Evolutionary conservation across 306 rosid genomes (phyloP).

Genomic region (Sphenostylis stenocarpa): DNA sequence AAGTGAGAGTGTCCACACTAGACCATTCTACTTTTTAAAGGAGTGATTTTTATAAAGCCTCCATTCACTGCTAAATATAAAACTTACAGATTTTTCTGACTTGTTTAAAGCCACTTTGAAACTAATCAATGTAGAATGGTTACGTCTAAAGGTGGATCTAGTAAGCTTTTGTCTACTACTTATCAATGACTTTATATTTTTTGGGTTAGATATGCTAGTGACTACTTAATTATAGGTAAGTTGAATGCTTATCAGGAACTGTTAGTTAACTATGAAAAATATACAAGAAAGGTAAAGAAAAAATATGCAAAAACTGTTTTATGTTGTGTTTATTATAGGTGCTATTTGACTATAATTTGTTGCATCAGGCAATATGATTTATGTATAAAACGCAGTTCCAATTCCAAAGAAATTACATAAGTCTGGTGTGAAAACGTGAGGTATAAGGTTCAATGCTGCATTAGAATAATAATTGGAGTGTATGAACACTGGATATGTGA

Average conservation of each 20-base stretch:
- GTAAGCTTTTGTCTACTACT: constrained; percentile 1
- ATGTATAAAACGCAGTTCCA: not conserved
- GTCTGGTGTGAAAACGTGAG: constrained; percentile 12
- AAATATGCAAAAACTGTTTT: too few relatives aligned
- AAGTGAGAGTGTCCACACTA: not conserved
- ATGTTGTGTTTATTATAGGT: not conserved
- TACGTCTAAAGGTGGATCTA: too few relatives aligned
- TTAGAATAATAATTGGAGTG: constrained; percentile 1
- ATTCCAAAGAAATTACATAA: not conserved
- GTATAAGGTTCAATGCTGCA: not conserved
- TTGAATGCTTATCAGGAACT: not conserved
- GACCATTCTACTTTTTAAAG: not conserved
- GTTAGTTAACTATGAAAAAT: not conserved
- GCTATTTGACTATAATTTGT: constrained; percentile 29
- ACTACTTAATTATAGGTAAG: not conserved
- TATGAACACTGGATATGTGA: not conserved
- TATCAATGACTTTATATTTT: not conserved
- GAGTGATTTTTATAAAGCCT: not conserved
- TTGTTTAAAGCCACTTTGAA: not conserved
- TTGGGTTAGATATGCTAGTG: not conserved
- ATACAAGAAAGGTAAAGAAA: not conserved
- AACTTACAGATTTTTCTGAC: not conserved
- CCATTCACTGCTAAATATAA: not conserved
- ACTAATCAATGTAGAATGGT: not conserved
- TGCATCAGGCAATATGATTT: constrained; percentile 4